Evolutionary conservation across 2,329 filamentous ascomycete species (phyloP).

Genomic region (Venturia nashicola): DNA sequence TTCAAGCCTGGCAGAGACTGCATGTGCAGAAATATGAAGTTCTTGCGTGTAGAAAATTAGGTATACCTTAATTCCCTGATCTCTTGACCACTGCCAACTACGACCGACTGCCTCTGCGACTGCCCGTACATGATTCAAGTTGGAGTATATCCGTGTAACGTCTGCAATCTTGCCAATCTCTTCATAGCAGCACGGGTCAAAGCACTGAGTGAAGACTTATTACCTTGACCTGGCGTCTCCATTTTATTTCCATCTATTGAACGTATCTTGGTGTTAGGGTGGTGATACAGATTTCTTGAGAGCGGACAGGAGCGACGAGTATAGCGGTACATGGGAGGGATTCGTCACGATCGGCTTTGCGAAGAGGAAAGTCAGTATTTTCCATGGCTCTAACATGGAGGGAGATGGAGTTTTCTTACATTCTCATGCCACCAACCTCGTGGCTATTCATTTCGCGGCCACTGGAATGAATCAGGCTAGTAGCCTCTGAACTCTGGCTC

Average conservation of each 20-base stretch:
- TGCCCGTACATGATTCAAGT: slow-evolving; percentile 73
- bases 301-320: slow-evolving; percentile 62
- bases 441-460: slow-evolving; percentile 99
- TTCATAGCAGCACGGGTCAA: slow-evolving; percentile 98
- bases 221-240: slow-evolving; percentile 96
- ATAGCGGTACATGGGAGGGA: slow-evolving; percentile 99
- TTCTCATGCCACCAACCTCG: slow-evolving; percentile 99
- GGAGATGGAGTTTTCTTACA: slow-evolving; percentile 39
- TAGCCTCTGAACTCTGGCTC: too few species aligned
- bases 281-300: too few species aligned
- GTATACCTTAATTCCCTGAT: not conserved
- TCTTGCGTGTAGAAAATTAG: not conserved
- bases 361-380: not conserved
- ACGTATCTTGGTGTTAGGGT: slow-evolving; percentile 71
- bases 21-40: not conserved
- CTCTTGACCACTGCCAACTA: slow-evolving; percentile 26
- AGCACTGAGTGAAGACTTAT: slow-evolving; percentile 96
- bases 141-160: slow-evolving; percentile 96
- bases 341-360: slow-evolving; percentile 96
- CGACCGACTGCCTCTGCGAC: slow-evolving; percentile 99
- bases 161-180: slow-evolving; percentile 99
- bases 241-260: slow-evolving; percentile 98
- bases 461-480: too few species aligned
- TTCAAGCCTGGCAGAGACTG: not conserved
- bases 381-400: not conserved